A percentile compares a stretch with the other conserved stretches of the same genome.
These are phyloP conservation scores for Scleroderma bovista DNA, from an alignment of 768 basidiomycete genomes.

Conservation along the genomic window DNA sequence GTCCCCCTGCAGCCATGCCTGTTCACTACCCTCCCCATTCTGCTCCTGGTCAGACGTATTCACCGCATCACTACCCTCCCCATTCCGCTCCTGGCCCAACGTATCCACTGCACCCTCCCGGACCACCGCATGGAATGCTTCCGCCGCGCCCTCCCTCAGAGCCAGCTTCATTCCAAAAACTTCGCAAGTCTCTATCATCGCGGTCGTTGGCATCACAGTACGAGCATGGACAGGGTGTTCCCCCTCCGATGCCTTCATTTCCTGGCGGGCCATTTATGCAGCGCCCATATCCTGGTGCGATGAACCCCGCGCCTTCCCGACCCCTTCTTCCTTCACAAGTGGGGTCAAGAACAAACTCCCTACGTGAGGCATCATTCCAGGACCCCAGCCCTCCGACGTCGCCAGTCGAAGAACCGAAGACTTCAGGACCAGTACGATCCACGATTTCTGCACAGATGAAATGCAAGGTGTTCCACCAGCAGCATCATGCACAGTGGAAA, in stretches of 20 bases:
- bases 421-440: constrained; percentile 66
- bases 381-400: constrained; percentile 84
- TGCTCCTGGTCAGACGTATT: constrained; percentile 7
- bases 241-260: constrained; percentile 36
- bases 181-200: constrained; percentile 52
- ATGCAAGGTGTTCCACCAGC: constrained; percentile 96
- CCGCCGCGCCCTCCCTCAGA: constrained; percentile 46
- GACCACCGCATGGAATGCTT: constrained; percentile 16
- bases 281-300: constrained; percentile 16
- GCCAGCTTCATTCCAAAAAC: constrained; percentile 24
- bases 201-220: constrained; percentile 53
- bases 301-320: constrained; percentile 26
- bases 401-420: constrained; percentile 54
- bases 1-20: constrained; percentile 11
- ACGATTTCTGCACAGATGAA: constrained; percentile 88
- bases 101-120: constrained; percentile 8
- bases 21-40: constrained; percentile 12
- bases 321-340: constrained; percentile 60
- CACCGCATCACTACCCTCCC: constrained; percentile 7
- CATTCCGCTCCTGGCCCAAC: constrained; percentile 8
- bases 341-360: constrained; percentile 46
- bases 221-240: constrained; percentile 33
- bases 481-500: constrained; percentile 98
- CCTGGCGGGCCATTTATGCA: constrained; percentile 31
- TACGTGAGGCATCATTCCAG: constrained; percentile 47